Conservation (phyloP, 345 rosid genomes). For the Conringia planisiliqua region DNA sequence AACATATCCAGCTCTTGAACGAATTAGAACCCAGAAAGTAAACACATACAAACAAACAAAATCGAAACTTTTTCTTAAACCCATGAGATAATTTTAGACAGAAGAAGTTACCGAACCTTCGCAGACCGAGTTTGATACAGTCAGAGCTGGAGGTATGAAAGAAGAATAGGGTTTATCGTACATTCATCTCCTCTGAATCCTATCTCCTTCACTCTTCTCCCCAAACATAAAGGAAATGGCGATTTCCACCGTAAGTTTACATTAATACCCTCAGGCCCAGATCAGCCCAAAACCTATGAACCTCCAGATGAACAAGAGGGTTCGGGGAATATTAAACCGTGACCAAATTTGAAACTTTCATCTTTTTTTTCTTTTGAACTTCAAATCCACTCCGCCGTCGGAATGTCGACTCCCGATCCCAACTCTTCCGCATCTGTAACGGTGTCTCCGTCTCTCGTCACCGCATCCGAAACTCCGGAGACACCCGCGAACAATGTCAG, state of each 20-base stretch:
- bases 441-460: constrained; percentile 6
- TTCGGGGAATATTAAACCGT: constrained; percentile 11
- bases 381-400: constrained; percentile 18
- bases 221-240: background rate
- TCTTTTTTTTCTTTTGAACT: background rate
- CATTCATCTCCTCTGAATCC: constrained; percentile 21
- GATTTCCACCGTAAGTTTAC: background rate
- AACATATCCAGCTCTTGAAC: background rate
- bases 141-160: background rate
- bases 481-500: background rate
- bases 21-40: constrained; percentile 6
- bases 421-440: constrained; percentile 21
- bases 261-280: constrained; percentile 22
- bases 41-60: constrained; percentile 4
- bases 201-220: constrained; percentile 25
- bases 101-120: constrained; percentile 6
- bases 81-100: background rate
- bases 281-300: background rate
- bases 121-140: background rate
- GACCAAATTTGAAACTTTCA: constrained; percentile 27
- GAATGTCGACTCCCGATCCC: constrained; percentile 30
- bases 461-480: background rate
- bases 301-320: background rate
- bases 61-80: background rate
- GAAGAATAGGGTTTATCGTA: constrained; percentile 22